Conservation (phyloP, 2,329 filamentous ascomycete species). For the Pyricularia sp. region DNA sequence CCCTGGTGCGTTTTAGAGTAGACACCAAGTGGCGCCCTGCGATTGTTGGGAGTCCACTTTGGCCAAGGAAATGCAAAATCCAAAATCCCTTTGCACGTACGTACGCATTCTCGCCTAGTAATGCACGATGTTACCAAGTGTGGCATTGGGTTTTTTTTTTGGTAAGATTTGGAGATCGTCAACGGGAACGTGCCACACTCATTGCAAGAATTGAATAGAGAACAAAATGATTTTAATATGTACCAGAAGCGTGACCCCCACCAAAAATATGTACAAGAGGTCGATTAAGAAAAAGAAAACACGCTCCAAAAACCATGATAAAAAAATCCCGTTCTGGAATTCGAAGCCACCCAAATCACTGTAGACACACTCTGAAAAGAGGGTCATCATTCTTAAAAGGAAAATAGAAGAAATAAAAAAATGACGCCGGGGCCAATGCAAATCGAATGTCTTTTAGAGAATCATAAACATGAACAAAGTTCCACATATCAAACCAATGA, state of each 20-base stretch:
- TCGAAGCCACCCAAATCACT: not conserved
- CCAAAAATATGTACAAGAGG: not conserved
- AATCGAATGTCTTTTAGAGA: not conserved
- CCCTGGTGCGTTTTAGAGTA: not conserved
- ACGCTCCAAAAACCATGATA: not conserved
- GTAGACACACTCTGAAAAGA: not conserved
- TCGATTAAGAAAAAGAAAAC: not conserved
- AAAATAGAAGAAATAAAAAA: not conserved
- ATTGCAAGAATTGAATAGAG: not conserved
- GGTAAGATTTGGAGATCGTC: not conserved
- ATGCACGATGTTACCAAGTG: not conserved
- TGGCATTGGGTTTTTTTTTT: not conserved
- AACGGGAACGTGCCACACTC: not conserved
- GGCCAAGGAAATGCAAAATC: not conserved
- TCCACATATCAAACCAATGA: not conserved
- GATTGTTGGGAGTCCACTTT: not conserved
- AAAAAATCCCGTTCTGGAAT: not conserved
- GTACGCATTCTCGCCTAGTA: not conserved
- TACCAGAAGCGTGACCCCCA: not conserved
- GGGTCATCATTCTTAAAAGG: not conserved
- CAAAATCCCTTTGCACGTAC: not conserved
- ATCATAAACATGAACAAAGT: not conserved
- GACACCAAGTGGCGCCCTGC: not conserved
- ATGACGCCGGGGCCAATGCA: not conserved
- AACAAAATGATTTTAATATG: not conserved